Percentiles rank a stretch among this genome's conserved stretches.
These are phyloP conservation scores for Zizania latifolia DNA, from an alignment of 176 grass and related monocot species.

Conservation along the genomic window DNA sequence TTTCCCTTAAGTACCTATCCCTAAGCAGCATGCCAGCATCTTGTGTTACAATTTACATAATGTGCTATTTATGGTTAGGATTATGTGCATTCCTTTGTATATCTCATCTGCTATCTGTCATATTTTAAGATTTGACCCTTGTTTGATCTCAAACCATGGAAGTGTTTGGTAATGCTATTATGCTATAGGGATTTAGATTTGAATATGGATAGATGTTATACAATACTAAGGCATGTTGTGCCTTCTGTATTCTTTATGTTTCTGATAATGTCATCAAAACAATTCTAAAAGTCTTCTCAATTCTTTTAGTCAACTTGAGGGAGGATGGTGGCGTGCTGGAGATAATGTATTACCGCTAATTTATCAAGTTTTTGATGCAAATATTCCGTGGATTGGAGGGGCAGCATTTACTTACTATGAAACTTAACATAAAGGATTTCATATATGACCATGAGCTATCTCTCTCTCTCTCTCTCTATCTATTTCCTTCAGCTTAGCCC, in stretches of 20 bases:
- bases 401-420: too few relatives aligned
- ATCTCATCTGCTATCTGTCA: neutral
- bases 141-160: constrained; percentile 1
- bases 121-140: neutral
- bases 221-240: neutral
- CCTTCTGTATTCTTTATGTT: neutral
- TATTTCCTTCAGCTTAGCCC: neutral
- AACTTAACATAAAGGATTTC: neutral
- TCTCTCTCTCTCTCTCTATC: constrained; percentile 7
- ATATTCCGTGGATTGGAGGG: too few relatives aligned
- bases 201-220: neutral
- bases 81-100: neutral
- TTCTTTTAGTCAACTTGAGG: constrained; percentile 15
- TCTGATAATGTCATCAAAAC: neutral
- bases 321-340: neutral
- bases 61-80: neutral
- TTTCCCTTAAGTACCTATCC: neutral
- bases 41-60: neutral
- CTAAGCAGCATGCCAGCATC: neutral
- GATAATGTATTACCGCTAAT: constrained; percentile 6
- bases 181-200: constrained; percentile 1
- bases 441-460: neutral
- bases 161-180: neutral
- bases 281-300: neutral
- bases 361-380: constrained; percentile 11